Percentiles rank a stretch among this genome's conserved stretches.
These are phyloP conservation scores for Yamadazyma friedrichii DNA, from an alignment of 1,139 yeast species.

Conservation along the genomic window DNA sequence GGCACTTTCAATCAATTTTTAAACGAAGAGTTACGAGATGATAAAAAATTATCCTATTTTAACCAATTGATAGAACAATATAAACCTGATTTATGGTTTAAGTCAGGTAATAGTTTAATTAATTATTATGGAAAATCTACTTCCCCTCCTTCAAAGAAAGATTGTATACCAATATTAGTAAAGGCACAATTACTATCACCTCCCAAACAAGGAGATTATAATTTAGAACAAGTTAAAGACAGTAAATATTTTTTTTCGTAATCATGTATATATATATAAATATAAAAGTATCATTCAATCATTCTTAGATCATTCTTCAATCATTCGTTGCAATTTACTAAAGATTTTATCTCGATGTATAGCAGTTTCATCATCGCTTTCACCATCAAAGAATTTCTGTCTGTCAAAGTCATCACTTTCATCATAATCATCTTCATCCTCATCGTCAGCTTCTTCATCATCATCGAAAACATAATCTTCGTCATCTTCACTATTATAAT, in stretches of 20 bases:
- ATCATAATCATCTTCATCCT: slow-evolving; percentile 24
- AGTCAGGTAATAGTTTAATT: slow-evolving; percentile 6
- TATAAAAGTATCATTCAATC: neutral
- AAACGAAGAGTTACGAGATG: slow-evolving; percentile 14
- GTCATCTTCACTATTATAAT: slow-evolving; percentile 20
- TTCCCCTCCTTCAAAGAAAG: neutral
- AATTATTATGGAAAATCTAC: neutral
- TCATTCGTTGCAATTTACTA: slow-evolving; percentile 53
- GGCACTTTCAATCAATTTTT: slow-evolving; percentile 13
- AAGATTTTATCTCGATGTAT: slow-evolving; percentile 63
- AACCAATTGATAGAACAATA: slow-evolving; percentile 16
- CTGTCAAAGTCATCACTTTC: slow-evolving; percentile 21
- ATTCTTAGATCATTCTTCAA: slow-evolving; percentile 35
- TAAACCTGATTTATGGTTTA: slow-evolving; percentile 24
- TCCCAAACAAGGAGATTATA: slow-evolving; percentile 35
- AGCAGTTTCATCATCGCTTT: slow-evolving; percentile 59
- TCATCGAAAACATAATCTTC: slow-evolving; percentile 14
- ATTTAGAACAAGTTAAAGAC: slow-evolving; percentile 29
- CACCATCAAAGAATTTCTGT: slow-evolving; percentile 39
- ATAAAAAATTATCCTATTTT: slow-evolving; percentile 6
- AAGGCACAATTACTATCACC: slow-evolving; percentile 27
- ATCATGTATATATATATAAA: slow-evolving; percentile 3
- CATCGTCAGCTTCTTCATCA: slow-evolving; percentile 16
- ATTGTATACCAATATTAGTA: slow-evolving; percentile 20
- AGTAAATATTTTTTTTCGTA: slow-evolving; percentile 42